Conservation (phyloP, 441 rosid genomes). For the Syzygium syzygioides region DNA sequence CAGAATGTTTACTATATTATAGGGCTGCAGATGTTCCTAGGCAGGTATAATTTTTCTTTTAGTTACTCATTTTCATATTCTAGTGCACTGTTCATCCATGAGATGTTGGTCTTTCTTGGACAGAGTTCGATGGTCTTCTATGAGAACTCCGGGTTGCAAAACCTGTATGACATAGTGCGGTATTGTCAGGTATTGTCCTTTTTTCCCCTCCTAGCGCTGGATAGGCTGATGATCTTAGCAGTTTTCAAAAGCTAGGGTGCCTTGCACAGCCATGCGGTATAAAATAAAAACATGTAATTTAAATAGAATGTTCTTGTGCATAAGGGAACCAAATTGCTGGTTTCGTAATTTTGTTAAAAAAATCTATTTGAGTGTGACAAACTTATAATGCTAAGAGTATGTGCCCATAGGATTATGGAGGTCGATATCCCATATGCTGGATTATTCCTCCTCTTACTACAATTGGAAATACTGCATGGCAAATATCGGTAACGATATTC, state of each 20-base stretch:
- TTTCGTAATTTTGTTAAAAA: not conserved
- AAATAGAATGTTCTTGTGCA: not conserved
- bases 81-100: constrained; percentile 2
- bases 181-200: constrained; percentile 76
- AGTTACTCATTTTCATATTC: not conserved
- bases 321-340: not conserved
- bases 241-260: not conserved
- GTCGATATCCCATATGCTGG: not conserved
- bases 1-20: constrained; percentile 84
- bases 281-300: not conserved
- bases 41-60: constrained; percentile 48
- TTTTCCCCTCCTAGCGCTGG: not conserved
- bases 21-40: constrained; percentile 92
- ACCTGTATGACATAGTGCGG: constrained; percentile 83
- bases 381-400: not conserved
- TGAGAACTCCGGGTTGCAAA: constrained; percentile 92
- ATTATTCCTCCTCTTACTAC: not conserved
- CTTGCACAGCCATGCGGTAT: not conserved
- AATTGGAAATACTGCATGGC: not conserved
- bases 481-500: not conserved
- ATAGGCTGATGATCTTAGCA: not conserved
- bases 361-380: not conserved
- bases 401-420: not conserved
- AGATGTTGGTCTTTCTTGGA: constrained; percentile 6
- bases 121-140: constrained; percentile 99